A percentile compares a stretch with the other conserved stretches of the same genome.
These are phyloP conservation scores for Carex sylvatica DNA, from an alignment of 202 grass and related monocot species.

Conservation along the genomic window DNA sequence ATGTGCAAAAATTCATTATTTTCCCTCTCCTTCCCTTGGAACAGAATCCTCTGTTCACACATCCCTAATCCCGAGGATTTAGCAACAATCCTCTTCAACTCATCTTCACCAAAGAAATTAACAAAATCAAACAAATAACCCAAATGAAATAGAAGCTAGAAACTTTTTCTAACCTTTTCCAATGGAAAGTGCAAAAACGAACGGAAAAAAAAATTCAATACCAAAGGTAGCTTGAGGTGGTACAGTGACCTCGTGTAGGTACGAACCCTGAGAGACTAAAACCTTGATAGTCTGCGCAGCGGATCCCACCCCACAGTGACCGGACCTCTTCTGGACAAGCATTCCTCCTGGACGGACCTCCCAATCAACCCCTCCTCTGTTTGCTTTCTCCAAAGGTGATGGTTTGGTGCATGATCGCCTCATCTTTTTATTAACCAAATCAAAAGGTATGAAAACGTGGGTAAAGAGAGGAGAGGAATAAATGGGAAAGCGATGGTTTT, in stretches of 20 bases:
- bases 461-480: slow-evolving; percentile 22
- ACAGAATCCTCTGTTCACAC: slow-evolving; percentile 73
- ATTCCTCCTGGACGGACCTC: slow-evolving; percentile 87
- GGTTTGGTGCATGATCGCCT: slow-evolving; percentile 18
- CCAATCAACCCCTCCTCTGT: slow-evolving; percentile 44
- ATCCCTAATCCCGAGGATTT: slow-evolving; percentile 61
- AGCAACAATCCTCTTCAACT: slow-evolving; percentile 65
- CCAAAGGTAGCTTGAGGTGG: slow-evolving; percentile 79
- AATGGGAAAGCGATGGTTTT: slow-evolving; percentile 6
- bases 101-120: slow-evolving; percentile 49
- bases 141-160: background rate
- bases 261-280: slow-evolving; percentile 62
- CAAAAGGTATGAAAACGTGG: slow-evolving; percentile 42
- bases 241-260: slow-evolving; percentile 54
- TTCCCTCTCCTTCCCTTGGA: slow-evolving; percentile 83
- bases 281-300: slow-evolving; percentile 47
- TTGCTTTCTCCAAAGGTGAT: slow-evolving; percentile 48
- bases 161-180: background rate
- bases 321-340: slow-evolving; percentile 82
- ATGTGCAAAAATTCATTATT: slow-evolving; percentile 59
- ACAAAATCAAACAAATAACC: slow-evolving; percentile 2
- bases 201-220: slow-evolving; percentile 13
- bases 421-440: slow-evolving; percentile 25
- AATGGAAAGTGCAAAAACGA: background rate
- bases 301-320: slow-evolving; percentile 23